Evolutionary conservation across 139 green algal genomes (phyloP), one percentile per base, ranked within the genome.

Genomic region (Parachlorella kessleri): DNA sequence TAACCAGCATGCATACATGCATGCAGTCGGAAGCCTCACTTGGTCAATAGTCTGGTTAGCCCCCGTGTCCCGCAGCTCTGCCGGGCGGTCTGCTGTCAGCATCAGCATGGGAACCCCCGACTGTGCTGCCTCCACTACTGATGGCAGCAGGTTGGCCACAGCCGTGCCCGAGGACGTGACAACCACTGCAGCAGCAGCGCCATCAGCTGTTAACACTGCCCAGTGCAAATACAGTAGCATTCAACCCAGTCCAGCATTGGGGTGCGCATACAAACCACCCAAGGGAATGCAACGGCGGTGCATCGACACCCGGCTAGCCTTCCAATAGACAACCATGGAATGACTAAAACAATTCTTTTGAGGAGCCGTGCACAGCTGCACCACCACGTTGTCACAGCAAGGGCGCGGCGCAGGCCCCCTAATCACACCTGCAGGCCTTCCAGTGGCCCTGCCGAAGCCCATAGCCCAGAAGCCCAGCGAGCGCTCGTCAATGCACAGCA

Each of bases 11-110:
- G n/a, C n/a, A n/a, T n/a, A n/a, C n/a, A n/a, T n/a, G n/a, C n/a
- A n/a, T n/a, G n/a, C n/a, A n/a, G n/a, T n/a, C n/a, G n/a, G 74
- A 35, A 18, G 4, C 37, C 53, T 6, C 8, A 94, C 87, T 87
- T 98, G 95, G 86, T 98, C 89, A 41, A 98, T 98, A 24, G 93
- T 97, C 73, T 99, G 97, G 83, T 99, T 99, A 42, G 96, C 94
- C 3, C 93, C 94, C 0, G 89, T 97, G 80, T 96, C 92, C 0
- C 92, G 80, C 72, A 99, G 91, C 86, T 99, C 96, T 1, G 84
- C 84, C 0, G 97, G 97, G 3, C 97, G 83, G 78, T 99, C 97
- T 14, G 96, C 97, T 0, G 95, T 98, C 2, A 99, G 84, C 63
- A 99, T 72, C 66, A 99, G 83, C 86, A 99, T 70, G 30, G 97